Evolutionary conservation across 1,284 basidiomycete genomes (phyloP), one percentile per base, ranked within the genome.

Genomic region (Cutaneotrichosporon cyanovorans): DNA sequence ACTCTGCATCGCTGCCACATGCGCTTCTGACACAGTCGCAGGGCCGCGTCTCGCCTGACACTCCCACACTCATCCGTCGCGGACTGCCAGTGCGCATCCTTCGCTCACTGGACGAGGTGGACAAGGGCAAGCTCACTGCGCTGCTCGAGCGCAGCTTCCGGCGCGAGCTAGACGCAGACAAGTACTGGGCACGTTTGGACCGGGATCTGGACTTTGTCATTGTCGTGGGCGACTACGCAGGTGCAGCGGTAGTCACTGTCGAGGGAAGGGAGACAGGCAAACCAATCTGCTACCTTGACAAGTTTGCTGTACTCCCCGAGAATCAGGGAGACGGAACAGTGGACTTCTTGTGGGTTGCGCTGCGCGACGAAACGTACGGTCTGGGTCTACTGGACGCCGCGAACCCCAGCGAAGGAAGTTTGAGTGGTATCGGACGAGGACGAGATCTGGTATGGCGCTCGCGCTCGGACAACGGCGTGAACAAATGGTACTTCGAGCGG

Each of bases 401-500:
- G 54, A 99, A 99, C 70, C 87, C 92, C 22, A 77, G 76, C 40
- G 90, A 91, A 53, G 93, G 93, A 4, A 91, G 91, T 10, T 82
- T 87, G 59, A 80, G 83, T 45, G 95, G 93, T 34, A 77, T 81
- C 51, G 95, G 93, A 23, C 79, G 83, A 62, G 91, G 91, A n/a
- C 77, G 83, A 35, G 93, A 98, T 68, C 78, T 99, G 47, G 89
- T 98, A 23, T 99, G 93, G 93, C 82, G 95, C 51, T 86, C 83
- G 61, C 79, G 95, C 46, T 78, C 83, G 10, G 80, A 93, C 71
- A 99, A 99, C 68, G 91, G 91, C 0, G 83, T 98, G 46, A 99
- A 99, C 73, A 93, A 92, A 71, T 99, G 95, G 95, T 99, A 99
- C 73, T 96, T 90, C 61, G 95, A 99, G 68, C 82, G 95, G 30